Percentiles rank a stretch among this genome's conserved stretches.
These are phyloP conservation scores for Phytophthora tentaculata DNA, from an alignment of 352 stramenopile species.

Conservation along the genomic window DNA sequence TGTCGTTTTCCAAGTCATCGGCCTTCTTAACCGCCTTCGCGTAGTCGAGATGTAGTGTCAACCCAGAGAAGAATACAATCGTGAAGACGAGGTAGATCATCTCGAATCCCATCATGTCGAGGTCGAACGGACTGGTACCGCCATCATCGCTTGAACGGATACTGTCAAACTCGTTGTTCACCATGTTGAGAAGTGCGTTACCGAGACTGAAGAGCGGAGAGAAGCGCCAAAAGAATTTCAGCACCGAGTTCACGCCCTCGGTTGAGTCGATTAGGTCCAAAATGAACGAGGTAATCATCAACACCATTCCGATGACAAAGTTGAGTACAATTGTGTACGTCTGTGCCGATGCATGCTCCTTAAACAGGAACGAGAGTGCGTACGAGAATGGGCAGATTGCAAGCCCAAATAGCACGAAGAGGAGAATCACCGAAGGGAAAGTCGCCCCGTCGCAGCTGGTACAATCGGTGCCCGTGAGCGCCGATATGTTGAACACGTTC, in stretches of 20 bases:
- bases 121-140: slow-evolving; percentile 40
- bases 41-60: slow-evolving; percentile 64
- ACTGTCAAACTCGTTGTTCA: slow-evolving; percentile 27
- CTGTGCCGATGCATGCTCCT: slow-evolving; percentile 12
- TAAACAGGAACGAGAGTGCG: neutral
- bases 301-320: slow-evolving; percentile 60
- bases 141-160: slow-evolving; percentile 1
- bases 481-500: slow-evolving; percentile 41
- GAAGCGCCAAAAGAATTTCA: slow-evolving; percentile 73
- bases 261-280: slow-evolving; percentile 48
- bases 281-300: slow-evolving; percentile 64
- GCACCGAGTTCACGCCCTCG: slow-evolving; percentile 43
- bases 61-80: slow-evolving; percentile 37
- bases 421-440: slow-evolving; percentile 51
- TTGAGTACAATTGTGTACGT: slow-evolving; percentile 69
- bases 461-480: slow-evolving; percentile 57
- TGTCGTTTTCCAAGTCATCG: slow-evolving; percentile 35
- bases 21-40: slow-evolving; percentile 61
- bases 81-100: slow-evolving; percentile 53
- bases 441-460: slow-evolving; percentile 42
- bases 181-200: slow-evolving; percentile 37
- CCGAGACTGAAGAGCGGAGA: slow-evolving; percentile 63
- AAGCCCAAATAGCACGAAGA: slow-evolving; percentile 63
- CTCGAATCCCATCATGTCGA: slow-evolving; percentile 58
- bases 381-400: slow-evolving; percentile 55